These are phyloP conservation scores for Boletus rubroflammeus DNA, from an alignment of 768 basidiomycete genomes.

Conservation along the genomic window DNA sequence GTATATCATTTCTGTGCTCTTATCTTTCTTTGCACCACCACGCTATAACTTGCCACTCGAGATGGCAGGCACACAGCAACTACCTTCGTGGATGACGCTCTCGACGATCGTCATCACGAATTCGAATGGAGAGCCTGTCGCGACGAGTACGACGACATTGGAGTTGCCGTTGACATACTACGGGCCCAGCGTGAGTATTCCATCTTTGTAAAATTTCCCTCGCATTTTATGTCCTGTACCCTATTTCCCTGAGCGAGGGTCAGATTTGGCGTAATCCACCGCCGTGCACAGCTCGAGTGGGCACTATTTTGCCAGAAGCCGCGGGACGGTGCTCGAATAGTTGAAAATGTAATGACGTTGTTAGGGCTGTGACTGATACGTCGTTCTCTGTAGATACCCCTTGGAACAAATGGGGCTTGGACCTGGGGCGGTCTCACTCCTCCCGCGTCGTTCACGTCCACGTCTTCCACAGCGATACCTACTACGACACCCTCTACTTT, in stretches of 20 bases:
- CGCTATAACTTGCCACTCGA: conserved; percentile 7
- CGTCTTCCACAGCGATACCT: conserved; percentile 25
- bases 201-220: background rate
- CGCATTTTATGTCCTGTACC: background rate
- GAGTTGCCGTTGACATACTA: conserved; percentile 76
- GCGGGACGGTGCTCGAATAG: background rate
- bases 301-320: background rate
- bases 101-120: conserved; percentile 50
- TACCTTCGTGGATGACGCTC: conserved; percentile 71
- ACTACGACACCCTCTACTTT: conserved; percentile 29
- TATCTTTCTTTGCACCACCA: conserved; percentile 1
- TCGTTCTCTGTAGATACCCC: conserved; percentile 55
- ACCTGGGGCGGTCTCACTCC: conserved; percentile 72
- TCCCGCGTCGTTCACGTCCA: conserved; percentile 43
- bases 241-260: background rate
- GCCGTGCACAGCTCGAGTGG: background rate
- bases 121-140: conserved; percentile 47
- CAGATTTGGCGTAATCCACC: background rate
- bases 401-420: conserved; percentile 59
- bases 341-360: conserved; percentile 8
- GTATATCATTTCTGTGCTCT: conserved; percentile 5
- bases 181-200: conserved; percentile 69
- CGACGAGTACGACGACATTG: conserved; percentile 57
- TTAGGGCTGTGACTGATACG: conserved; percentile 11
- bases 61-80: conserved; percentile 51